Evolutionary conservation across 495 filamentous ascomycete species (phyloP), one percentile per base, ranked within the genome.

Genomic region (Xylaria nigripes): DNA sequence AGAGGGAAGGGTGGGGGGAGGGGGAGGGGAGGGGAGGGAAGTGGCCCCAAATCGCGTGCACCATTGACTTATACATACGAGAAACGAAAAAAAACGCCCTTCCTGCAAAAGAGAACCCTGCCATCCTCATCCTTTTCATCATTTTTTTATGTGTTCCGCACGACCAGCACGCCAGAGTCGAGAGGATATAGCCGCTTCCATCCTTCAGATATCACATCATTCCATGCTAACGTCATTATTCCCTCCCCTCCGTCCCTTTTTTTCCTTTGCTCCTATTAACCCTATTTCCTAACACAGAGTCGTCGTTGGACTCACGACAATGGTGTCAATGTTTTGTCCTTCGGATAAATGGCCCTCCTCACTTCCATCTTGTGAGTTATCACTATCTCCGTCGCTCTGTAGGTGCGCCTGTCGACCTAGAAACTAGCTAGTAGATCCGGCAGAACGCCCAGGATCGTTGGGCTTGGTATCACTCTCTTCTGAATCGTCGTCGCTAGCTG

Each of bases 401-500:
- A 53, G 42, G 49, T 29, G 56, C 40, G 30, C 23, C 24, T 58
- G 49, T 30, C 61, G 54, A 46, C 58, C 45, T 32, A 30, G 64
- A 29, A 62, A 54, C 64, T 67, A 64, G 43, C 59, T 64, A 15
- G 57, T 24, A 27, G 64, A 64, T 45, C 55, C 55, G n/a, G 62
- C 61, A 55, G 51, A 36, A 40, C 59, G 61, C 53, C 55, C 55
- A 29, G 58, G 56, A 22, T 67, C 67, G 30, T 60, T 61, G 43
- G 43, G 41, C 36, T 62, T 66, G 16, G 54, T 47, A 18, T 72
- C 68, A 38, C 68, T 68, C 51, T 73, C 68, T 45, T 72, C 72
- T 45, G 71, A 73, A 27, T 74, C 71, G 41, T 75, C 72, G 27
- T 75, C 72, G 34, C 72, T 75, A 18, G 60, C 54, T 5, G 68